Evolutionary conservation across 108 stramenopile species (phyloP), one percentile per base, ranked within the genome.

Genomic region (Chaetoceros muelleri): DNA sequence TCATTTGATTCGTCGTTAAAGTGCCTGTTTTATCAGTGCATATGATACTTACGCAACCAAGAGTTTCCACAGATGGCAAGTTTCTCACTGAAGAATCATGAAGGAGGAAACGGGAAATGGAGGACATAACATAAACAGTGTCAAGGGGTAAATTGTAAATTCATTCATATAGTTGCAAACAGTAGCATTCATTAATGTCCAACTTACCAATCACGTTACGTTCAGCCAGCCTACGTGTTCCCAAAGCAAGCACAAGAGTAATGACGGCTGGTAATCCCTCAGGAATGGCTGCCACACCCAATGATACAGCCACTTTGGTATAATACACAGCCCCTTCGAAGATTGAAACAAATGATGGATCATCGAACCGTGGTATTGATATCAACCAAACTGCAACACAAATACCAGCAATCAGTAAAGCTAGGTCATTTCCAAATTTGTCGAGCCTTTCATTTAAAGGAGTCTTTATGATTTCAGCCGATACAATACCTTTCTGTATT

Each of bases 1-100:
- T 76, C 93, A 92, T 92, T 55, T 77, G 63, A 77, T 89, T 89
- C 52, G 82, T 72, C 24, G 93, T 94, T 23, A 94, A 67, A 8
- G 93, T 94, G 30, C 93, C 93, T 3, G 93, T 94, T 78, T 94
- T 94, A 82, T 94, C 93, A 17, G 70, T 64, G 69, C 84, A 84
- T 51, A 91, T 84, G 45, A 79, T 68, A 20, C 65, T 74, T 21
- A 83, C 82, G 65, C 84, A 85, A 16, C 93, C 93, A 57, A 94
- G 65, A 16, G 93, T 92, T 70, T 94, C 93, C 20, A 89, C 88
- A 19, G 83, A 78, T 27, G 89, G 83, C 16, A 90, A 69, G 46
- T 71, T 71, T 29, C 69, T 55, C 18, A 74, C 34, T 40, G 13
- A 40, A 10, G 13, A 10, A 5, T 10, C 34, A 40, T 40, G 44